phyloP scores from a whole-genome alignment of 2,329 filamentous ascomycete species.

The Penicillium thymicola region DNA sequence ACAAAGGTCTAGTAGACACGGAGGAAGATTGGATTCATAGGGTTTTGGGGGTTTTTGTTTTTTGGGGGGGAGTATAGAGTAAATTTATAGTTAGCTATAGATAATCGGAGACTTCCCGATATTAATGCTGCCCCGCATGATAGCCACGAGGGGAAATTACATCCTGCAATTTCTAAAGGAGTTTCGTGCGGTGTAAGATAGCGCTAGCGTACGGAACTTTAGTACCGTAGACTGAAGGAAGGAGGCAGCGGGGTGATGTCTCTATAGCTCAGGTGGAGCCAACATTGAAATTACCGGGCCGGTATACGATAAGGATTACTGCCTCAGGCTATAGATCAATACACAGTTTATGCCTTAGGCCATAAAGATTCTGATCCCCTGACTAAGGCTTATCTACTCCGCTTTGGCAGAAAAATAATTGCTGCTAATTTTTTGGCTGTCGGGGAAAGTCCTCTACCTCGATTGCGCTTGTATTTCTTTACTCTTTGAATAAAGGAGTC shows the following conservation, averaged over 20 bases:
- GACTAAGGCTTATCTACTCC: slow-evolving; percentile 26
- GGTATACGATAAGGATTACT: slow-evolving; percentile 1
- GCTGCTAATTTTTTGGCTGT: slow-evolving; percentile 29
- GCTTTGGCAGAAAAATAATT: slow-evolving; percentile 28
- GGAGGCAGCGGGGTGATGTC: not conserved
- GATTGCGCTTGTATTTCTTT: slow-evolving; percentile 14
- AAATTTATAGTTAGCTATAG: not conserved
- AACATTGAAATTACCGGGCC: slow-evolving; percentile 6
- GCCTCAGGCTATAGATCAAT: slow-evolving; percentile 12
- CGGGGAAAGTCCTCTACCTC: slow-evolving; percentile 15
- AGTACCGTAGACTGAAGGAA: not conserved
- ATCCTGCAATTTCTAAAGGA: not conserved
- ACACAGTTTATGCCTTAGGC: slow-evolving; percentile 4
- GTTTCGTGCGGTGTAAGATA: not conserved
- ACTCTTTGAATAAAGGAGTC: slow-evolving; percentile 16
- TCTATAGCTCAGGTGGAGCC: not conserved
- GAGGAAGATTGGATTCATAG: not conserved
- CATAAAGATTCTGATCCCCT: slow-evolving; percentile 4
- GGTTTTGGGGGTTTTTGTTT: too few species aligned
- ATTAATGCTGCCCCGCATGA: not conserved
- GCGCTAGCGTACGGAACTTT: not conserved
- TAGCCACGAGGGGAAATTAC: not conserved
- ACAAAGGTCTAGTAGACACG: too few species aligned
- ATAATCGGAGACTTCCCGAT: not conserved
- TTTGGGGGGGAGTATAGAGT: too few species aligned